These are phyloP conservation scores for Phytophthora palmivora DNA, from an alignment of 352 stramenopile genomes.

Conservation along the genomic window DNA sequence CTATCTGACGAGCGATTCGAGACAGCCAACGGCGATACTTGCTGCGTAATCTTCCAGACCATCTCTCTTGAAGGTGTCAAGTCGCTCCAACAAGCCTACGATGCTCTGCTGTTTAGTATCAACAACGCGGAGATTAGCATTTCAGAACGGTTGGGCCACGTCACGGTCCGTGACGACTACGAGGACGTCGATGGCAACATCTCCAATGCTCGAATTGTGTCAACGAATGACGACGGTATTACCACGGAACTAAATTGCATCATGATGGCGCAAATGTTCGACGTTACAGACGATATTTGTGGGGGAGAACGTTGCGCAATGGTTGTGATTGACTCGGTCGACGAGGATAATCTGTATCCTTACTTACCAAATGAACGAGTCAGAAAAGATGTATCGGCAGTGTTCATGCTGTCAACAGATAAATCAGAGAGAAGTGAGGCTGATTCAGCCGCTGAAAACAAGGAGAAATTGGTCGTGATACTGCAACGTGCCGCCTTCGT, in stretches of 20 bases:
- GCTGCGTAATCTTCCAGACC: constrained; percentile 38
- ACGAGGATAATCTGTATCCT: constrained; percentile 31
- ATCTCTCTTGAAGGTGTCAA: constrained; percentile 28
- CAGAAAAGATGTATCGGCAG: constrained; percentile 24
- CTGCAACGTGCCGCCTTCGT: no score
- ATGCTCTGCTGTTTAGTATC: constrained; percentile 33
- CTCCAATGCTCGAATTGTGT: constrained; percentile 22
- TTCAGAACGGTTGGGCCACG: constrained; percentile 38
- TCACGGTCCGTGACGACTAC: constrained; percentile 42
- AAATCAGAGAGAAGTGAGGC: no score
- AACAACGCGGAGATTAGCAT: constrained; percentile 28
- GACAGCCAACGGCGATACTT: constrained; percentile 18
- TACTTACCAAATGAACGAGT: constrained; percentile 23
- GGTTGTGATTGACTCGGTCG: constrained; percentile 22
- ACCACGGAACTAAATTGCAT: constrained; percentile 16
- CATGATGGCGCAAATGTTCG: constrained; percentile 16
- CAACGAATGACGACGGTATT: constrained; percentile 13
- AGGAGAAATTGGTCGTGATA: no score
- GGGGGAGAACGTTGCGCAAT: constrained; percentile 18
- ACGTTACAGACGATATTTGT: background rate
- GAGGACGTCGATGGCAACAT: constrained; percentile 25
- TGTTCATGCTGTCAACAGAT: no score
- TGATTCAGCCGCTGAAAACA: no score
- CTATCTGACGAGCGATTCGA: constrained; percentile 24
- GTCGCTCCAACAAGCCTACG: constrained; percentile 37